phyloP scores from a whole-genome alignment of 164 flowering plant species.

The Vitis rupestris region DNA sequence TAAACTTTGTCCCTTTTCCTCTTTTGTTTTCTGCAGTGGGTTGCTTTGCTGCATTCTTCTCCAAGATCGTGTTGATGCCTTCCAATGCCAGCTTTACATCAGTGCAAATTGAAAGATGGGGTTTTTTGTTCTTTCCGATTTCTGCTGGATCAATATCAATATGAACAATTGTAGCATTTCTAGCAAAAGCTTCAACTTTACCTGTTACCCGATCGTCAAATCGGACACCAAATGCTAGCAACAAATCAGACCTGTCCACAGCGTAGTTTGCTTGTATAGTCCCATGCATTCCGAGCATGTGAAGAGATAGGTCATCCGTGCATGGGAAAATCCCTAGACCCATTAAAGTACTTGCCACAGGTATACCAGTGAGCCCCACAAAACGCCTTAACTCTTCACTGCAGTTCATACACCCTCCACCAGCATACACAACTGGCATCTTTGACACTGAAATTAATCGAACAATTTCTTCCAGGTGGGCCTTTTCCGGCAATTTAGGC shows the following conservation, averaged over 20 bases:
- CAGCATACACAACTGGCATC: slow-evolving; percentile 65
- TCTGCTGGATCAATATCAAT: slow-evolving; percentile 74
- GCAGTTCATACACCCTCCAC: slow-evolving; percentile 71
- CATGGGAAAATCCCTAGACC: slow-evolving; percentile 56
- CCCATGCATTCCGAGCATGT: slow-evolving; percentile 82
- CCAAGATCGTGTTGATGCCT: slow-evolving; percentile 47
- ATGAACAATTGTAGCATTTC: slow-evolving; percentile 70
- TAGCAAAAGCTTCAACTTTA: slow-evolving; percentile 70
- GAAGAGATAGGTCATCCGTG: slow-evolving; percentile 44
- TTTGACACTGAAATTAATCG: slow-evolving; percentile 53
- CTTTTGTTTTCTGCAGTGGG: too few relatives aligned
- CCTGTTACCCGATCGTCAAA: slow-evolving; percentile 79
- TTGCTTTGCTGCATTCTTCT: slow-evolving; percentile 11
- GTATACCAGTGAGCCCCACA: slow-evolving; percentile 65
- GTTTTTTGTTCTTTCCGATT: slow-evolving; percentile 76
- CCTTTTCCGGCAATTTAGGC: slow-evolving; percentile 33
- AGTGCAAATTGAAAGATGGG: slow-evolving; percentile 65
- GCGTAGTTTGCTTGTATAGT: slow-evolving; percentile 75
- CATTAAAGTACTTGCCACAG: slow-evolving; percentile 72
- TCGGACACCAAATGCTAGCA: slow-evolving; percentile 78
- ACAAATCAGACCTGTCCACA: slow-evolving; percentile 52
- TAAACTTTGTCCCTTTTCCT: slow-evolving; percentile 9
- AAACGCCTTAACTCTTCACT: slow-evolving; percentile 54
- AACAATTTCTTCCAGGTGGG: slow-evolving; percentile 50
- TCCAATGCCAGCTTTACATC: slow-evolving; percentile 55